phyloP scores from a whole-genome alignment of 139 green algal genomes.

The Chlorella vulgaris region DNA sequence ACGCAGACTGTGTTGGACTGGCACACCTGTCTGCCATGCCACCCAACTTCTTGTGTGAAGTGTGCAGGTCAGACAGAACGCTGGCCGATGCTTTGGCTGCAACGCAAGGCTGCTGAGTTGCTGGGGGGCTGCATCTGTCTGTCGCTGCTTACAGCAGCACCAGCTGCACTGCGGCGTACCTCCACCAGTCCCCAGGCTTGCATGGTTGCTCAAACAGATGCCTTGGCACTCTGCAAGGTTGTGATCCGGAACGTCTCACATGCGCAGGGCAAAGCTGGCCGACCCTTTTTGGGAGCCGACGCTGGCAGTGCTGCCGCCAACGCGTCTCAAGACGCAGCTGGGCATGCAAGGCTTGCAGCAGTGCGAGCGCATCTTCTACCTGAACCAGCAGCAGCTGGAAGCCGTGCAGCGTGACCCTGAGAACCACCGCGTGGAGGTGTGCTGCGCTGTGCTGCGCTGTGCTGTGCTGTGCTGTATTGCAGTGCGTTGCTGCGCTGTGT shows the following conservation, averaged over 20 bases:
- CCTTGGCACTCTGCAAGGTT: too few species aligned
- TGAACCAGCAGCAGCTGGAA: constrained; percentile 34
- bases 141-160: neutral
- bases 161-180: too few species aligned
- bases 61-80: neutral
- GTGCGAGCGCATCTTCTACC: constrained; percentile 33
- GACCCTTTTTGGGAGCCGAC: constrained; percentile 78
- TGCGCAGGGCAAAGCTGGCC: constrained; percentile 48
- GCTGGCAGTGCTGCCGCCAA: constrained; percentile 48
- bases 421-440: constrained; percentile 30
- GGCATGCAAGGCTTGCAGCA: constrained; percentile 40
- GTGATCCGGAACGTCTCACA: too few species aligned
- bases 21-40: neutral
- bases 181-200: too few species aligned
- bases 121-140: too few species aligned
- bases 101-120: too few species aligned
- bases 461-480: too few species aligned
- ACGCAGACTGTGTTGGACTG: constrained; percentile 58
- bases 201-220: too few species aligned
- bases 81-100: neutral
- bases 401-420: neutral
- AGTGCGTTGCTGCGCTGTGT: too few species aligned
- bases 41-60: constrained; percentile 8
- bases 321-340: constrained; percentile 38
- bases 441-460: too few species aligned